Base-by-base conservation (phyloP, 768 basidiomycete genomes). In the Macrolepiota fuliginosa region DNA sequence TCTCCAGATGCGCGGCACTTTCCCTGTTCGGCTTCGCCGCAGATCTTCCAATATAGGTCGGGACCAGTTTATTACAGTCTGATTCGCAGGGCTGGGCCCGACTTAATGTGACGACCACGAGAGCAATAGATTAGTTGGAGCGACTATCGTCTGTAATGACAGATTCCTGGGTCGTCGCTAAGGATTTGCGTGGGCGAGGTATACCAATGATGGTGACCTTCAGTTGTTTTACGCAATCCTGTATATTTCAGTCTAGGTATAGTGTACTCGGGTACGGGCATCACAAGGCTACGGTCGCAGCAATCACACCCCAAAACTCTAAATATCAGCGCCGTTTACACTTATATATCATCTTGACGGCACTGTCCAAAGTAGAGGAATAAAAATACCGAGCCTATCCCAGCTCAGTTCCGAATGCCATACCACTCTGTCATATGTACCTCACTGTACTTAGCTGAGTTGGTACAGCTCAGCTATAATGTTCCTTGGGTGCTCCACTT, bases 241-340 rank as follows among this genome's bases (percentile, higher is more conserved):
- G 37, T 54, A 12, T 39, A 54, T 36, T 37, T 54, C 15, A 29
- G 35, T 24, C 29, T 11, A 37, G 53, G 53, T 54, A 24, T 39
- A 13, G 29, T 29, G 37, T 54, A 54, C 53, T 39, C 53, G 53
- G 53, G 53, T 37, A 54, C 35, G 36, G 51, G 47, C 47, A 53
- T 53, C 51, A 53, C 36, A 10, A 49, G 22, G 47, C 19, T 27
- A 24, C 1, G 9, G 24, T 13, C 27, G 19, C 15, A 24, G 52
- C 52, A 54, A 49, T 49, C 12, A 17, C 53, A 54, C 53, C 53
- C 53, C 53, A 54, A 39, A 54, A 54, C 53, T 54, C n/a, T 54
- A 54, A 22, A 36, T 54, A 54, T 49, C 42, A 15, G 11, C 46
- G 29, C 46, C 6, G 19, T 54, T 12, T 39, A 24, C 32, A 36